Percentiles rank a stretch among this genome's conserved stretches.
phyloP scores from a whole-genome alignment of 352 stramenopile genomes.

The Peronospora destructor region DNA sequence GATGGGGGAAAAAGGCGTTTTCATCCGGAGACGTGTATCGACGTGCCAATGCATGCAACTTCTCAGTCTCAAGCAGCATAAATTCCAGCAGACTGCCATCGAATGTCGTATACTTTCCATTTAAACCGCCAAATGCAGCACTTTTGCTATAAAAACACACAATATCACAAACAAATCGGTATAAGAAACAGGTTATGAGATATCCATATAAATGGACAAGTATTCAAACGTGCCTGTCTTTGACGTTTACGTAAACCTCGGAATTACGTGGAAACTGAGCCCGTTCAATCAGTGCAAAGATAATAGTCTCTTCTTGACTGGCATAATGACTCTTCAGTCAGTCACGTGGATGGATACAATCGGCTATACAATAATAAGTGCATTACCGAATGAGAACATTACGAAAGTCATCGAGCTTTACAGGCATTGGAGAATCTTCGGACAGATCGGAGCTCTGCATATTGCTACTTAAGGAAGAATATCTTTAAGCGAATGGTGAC shows the following conservation, averaged over 20 bases:
- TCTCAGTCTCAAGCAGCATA: conserved; percentile 96
- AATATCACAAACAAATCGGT: too few species aligned
- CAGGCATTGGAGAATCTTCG: conserved; percentile 53
- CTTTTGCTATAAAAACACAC: conserved; percentile 33
- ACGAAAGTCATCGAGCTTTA: conserved; percentile 83
- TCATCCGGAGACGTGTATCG: conserved; percentile 98
- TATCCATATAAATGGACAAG: too few species aligned
- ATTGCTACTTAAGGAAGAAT: conserved; percentile 25
- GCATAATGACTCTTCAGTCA: neutral
- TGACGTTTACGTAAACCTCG: conserved; percentile 91
- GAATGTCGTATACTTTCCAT: conserved; percentile 82
- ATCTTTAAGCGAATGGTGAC: conserved; percentile 1
- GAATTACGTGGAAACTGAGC: conserved; percentile 94
- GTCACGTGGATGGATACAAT: too few species aligned
- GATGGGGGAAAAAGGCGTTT: conserved; percentile 95
- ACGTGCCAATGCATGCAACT: conserved; percentile 88
- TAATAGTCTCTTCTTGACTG: conserved; percentile 97
- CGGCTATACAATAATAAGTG: too few species aligned
- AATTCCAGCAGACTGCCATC: conserved; percentile 90
- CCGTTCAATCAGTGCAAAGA: conserved; percentile 99
- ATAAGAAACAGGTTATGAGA: too few species aligned
- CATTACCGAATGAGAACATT: conserved; percentile 79
- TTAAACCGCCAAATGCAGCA: conserved; percentile 66
- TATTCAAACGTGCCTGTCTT: conserved; percentile 54
- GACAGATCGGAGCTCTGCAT: conserved; percentile 62